phyloP scores from a whole-genome alignment of 805 yeast genomes.

The Pichia phayaonensis region DNA sequence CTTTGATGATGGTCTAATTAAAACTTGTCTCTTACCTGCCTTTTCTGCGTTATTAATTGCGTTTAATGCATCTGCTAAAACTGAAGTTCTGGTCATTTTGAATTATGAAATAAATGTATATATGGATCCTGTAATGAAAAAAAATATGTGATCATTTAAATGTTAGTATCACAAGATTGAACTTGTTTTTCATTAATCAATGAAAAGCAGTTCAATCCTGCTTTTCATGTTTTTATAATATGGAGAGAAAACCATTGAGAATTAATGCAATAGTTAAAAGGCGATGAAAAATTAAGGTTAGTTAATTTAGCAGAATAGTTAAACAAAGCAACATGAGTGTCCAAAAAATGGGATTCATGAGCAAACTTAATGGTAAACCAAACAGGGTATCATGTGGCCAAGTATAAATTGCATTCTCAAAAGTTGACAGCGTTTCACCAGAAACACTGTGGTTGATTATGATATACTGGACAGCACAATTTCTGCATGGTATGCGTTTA shows the following conservation, averaged over 20 bases:
- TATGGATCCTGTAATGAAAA: conserved; percentile 16
- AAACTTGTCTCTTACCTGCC: conserved; percentile 98
- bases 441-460: conserved; percentile 2
- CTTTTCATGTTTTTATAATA: background rate
- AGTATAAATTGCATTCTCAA: conserved; percentile 1
- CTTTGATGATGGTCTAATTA: conserved; percentile 97
- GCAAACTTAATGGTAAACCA: conserved; percentile 12
- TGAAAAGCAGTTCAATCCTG: background rate
- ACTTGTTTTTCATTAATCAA: background rate
- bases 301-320: background rate
- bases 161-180: background rate
- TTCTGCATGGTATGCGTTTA: conserved; percentile 2
- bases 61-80: conserved; percentile 97
- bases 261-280: conserved; percentile 10
- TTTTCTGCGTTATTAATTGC: conserved; percentile 99
- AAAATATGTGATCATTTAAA: conserved; percentile 3
- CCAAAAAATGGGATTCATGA: conserved; percentile 38
- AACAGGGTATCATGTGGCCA: conserved; percentile 7
- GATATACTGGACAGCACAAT: conserved; percentile 6
- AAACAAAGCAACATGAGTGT: conserved; percentile 38
- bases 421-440: conserved; percentile 3
- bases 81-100: conserved; percentile 96
- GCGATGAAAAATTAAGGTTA: conserved; percentile 18
- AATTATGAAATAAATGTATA: conserved; percentile 1
- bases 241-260: background rate